Conservation (phyloP, 768 basidiomycete genomes). For the Daedaleopsis nitida region DNA sequence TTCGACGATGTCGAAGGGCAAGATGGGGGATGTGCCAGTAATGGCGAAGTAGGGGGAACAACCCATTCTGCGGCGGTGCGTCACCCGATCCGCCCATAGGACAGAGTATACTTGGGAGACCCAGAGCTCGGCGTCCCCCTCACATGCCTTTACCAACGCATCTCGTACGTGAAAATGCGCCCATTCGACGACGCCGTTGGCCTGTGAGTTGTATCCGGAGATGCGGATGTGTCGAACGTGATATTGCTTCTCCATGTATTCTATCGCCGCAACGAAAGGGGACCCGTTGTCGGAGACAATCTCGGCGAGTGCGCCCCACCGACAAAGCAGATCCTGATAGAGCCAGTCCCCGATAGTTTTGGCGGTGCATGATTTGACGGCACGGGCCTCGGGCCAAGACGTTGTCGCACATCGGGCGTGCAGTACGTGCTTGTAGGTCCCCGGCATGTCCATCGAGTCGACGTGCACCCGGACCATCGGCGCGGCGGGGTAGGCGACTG, state of each 20-base stretch:
- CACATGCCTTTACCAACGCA: slow-evolving; percentile 35
- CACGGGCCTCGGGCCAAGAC: slow-evolving; percentile 33
- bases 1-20: slow-evolving; percentile 19
- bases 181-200: slow-evolving; percentile 40
- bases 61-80: slow-evolving; percentile 26
- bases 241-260: slow-evolving; percentile 28
- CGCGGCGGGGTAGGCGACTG: slow-evolving; percentile 16
- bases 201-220: slow-evolving; percentile 43
- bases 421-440: slow-evolving; percentile 34
- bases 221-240: slow-evolving; percentile 41
- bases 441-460: too few relatives aligned
- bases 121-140: slow-evolving; percentile 38
- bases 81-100: slow-evolving; percentile 39
- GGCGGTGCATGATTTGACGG: slow-evolving; percentile 33
- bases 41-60: slow-evolving; percentile 29
- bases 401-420: slow-evolving; percentile 39
- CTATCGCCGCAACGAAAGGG: slow-evolving; percentile 25
- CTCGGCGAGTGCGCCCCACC: slow-evolving; percentile 39
- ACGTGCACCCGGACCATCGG: slow-evolving; percentile 40
- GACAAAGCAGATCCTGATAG: slow-evolving; percentile 37
- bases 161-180: slow-evolving; percentile 35
- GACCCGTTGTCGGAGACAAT: slow-evolving; percentile 46
- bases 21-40: slow-evolving; percentile 12
- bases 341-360: slow-evolving; percentile 33
- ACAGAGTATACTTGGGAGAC: slow-evolving; percentile 20